Percentiles rank a stretch among this genome's conserved stretches.
Conservation (phyloP, 2,329 filamentous ascomycete species). For the Waltergamsia citrina region DNA sequence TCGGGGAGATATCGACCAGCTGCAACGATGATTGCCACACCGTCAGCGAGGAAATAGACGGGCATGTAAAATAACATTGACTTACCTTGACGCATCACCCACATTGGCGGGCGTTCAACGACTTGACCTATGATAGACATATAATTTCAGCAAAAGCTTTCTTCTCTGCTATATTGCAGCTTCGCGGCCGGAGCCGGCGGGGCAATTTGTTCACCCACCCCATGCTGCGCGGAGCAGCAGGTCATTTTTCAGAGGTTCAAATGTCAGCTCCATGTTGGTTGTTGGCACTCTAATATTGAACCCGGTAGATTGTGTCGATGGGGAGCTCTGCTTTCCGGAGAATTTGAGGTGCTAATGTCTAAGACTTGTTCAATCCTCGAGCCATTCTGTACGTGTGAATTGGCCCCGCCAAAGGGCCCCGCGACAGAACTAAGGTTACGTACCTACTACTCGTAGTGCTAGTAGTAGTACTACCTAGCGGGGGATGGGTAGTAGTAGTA, state of each 20-base stretch:
- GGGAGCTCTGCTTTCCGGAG: neutral
- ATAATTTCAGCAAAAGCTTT: constrained; percentile 10
- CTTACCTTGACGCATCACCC: constrained; percentile 98
- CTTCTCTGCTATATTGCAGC: neutral
- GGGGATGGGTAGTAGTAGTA: too few relatives aligned
- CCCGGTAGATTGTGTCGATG: neutral
- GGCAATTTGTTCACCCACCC: constrained; percentile 45
- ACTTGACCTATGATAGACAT: constrained; percentile 55
- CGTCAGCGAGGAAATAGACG: neutral
- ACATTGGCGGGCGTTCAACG: constrained; percentile 89
- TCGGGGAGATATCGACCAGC: constrained; percentile 95
- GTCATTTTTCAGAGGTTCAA: constrained; percentile 86
- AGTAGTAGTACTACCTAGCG: too few relatives aligned
- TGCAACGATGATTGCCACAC: too few relatives aligned
- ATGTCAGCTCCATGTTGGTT: constrained; percentile 55
- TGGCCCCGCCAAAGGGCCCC: neutral
- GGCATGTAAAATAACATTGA: neutral
- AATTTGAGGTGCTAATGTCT: too few relatives aligned
- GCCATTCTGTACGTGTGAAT: too few relatives aligned
- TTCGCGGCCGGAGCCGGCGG: neutral
- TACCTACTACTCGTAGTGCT: too few relatives aligned
- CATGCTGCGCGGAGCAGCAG: constrained; percentile 81
- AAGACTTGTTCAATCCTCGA: too few relatives aligned
- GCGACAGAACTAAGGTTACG: too few relatives aligned
- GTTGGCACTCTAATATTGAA: neutral